A percentile compares a stretch with the other conserved stretches of the same genome.
These are phyloP conservation scores for Blepharisma japonicum DNA, from an alignment of 73 alveolate genomes.

Conservation along the genomic window DNA sequence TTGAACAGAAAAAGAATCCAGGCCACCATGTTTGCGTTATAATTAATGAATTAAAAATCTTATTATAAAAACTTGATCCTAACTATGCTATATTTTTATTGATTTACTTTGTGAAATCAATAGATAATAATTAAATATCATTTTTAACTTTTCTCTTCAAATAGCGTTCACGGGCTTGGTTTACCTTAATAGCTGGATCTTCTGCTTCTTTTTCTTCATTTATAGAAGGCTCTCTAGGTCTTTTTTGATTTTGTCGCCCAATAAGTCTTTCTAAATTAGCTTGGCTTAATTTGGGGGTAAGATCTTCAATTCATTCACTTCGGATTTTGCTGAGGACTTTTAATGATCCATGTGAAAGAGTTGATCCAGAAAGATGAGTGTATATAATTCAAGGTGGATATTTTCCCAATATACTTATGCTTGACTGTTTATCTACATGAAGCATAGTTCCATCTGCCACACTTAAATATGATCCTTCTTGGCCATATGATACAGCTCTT, in stretches of 20 bases:
- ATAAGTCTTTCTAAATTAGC: constrained; percentile 41
- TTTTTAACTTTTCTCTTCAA: not conserved
- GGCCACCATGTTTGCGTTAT: not conserved
- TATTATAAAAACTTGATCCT: no score
- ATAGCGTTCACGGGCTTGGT: constrained; percentile 1
- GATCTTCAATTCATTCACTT: constrained; percentile 51
- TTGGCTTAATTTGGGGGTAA: constrained; percentile 40
- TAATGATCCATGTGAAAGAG: constrained; percentile 45
- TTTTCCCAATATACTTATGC: not conserved
- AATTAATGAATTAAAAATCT: no score
- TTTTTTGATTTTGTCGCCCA: constrained; percentile 14
- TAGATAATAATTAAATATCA: not conserved
- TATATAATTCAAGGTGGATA: constrained; percentile 58
- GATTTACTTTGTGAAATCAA: no score
- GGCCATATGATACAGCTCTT: constrained; percentile 32
- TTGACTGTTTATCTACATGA: constrained; percentile 39
- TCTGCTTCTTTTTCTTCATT: not conserved
- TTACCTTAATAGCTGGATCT: not conserved
- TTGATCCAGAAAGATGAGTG: constrained; percentile 49
- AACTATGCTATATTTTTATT: no score
- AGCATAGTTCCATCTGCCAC: constrained; percentile 46
- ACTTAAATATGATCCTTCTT: constrained; percentile 53
- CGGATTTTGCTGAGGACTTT: constrained; percentile 40
- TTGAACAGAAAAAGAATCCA: not conserved
- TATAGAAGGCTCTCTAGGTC: not conserved